Conservation (phyloP, 352 stramenopile species). For the Phytophthora agathidicida region DNA sequence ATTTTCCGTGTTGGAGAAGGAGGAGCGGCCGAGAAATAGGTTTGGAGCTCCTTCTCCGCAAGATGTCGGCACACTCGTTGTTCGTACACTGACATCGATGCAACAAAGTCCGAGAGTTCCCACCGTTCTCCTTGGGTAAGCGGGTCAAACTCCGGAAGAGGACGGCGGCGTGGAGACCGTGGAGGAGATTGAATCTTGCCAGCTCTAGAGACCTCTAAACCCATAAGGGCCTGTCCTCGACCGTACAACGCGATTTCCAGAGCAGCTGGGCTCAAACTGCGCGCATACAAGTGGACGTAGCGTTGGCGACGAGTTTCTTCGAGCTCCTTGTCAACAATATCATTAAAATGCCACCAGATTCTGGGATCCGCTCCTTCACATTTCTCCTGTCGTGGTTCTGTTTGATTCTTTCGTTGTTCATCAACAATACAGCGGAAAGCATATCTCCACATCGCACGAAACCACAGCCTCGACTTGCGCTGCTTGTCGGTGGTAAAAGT, state of each 20-base stretch:
- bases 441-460: constrained; percentile 76
- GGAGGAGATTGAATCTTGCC: constrained; percentile 4
- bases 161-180: constrained; percentile 17
- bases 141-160: constrained; percentile 34
- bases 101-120: constrained; percentile 73
- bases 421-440: constrained; percentile 56
- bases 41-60: constrained; percentile 44
- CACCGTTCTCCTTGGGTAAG: constrained; percentile 57
- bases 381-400: constrained; percentile 1
- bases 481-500: constrained; percentile 38
- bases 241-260: constrained; percentile 54
- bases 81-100: constrained; percentile 47
- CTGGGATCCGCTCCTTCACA: constrained; percentile 1
- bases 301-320: constrained; percentile 35
- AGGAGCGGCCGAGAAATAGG: constrained; percentile 32
- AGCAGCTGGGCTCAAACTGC: constrained; percentile 46
- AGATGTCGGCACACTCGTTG: constrained; percentile 58
- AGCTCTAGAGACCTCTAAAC: constrained; percentile 6
- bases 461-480: constrained; percentile 46
- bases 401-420: constrained; percentile 24
- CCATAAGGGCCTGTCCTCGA: constrained; percentile 28
- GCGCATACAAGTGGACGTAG: constrained; percentile 70
- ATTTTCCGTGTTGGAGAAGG: constrained; percentile 32
- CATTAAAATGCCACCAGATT: constrained; percentile 23
- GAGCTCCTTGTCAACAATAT: constrained; percentile 24